These are phyloP conservation scores for Herpetospermum pedunculosum DNA, from an alignment of 306 rosid species.

Conservation along the genomic window DNA sequence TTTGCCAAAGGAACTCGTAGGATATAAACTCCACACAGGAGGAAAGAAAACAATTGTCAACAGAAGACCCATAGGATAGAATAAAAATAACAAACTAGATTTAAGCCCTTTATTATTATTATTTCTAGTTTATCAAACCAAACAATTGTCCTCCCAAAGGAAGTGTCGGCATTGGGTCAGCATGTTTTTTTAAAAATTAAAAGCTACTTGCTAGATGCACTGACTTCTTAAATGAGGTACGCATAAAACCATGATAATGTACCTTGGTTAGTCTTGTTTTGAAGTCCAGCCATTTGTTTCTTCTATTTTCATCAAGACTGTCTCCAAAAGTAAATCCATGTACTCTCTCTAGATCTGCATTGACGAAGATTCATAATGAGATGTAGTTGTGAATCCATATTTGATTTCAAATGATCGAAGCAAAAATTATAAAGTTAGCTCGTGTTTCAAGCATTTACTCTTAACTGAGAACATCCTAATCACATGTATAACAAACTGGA, in stretches of 20 bases:
- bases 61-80: too few species aligned
- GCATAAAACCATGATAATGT: constrained; percentile 4
- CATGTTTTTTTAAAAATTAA: too few species aligned
- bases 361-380: neutral
- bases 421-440: neutral
- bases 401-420: neutral
- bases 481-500: neutral
- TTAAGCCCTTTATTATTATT: too few species aligned
- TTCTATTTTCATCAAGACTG: constrained; percentile 60
- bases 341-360: constrained; percentile 75
- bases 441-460: neutral
- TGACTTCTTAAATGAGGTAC: neutral
- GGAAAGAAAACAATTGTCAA: too few species aligned
- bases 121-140: neutral
- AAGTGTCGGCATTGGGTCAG: too few species aligned
- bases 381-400: neutral
- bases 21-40: too few species aligned
- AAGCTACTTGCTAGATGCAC: neutral
- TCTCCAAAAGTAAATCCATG: constrained; percentile 92
- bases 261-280: constrained; percentile 62
- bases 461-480: neutral
- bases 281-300: constrained; percentile 68
- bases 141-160: too few species aligned
- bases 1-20: too few species aligned
- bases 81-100: too few species aligned